Base-by-base conservation (phyloP, 495 filamentous ascomycete species). In the Penicillium soppii region DNA sequence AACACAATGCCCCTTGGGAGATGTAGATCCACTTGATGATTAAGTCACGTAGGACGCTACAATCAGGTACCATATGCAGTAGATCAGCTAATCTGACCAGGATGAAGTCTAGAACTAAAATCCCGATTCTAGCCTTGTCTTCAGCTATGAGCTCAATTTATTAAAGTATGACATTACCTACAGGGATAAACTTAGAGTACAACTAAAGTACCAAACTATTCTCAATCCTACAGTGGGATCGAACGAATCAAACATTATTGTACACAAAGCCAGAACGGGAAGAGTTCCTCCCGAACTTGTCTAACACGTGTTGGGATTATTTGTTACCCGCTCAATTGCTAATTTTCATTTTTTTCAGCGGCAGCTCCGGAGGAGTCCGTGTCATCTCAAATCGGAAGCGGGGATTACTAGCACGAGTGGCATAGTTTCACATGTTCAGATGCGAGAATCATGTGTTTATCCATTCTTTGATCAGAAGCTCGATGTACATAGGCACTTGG, bases 1-100 rank as follows among this genome's bases (percentile, higher is more conserved):
- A 26, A 26, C 13, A 36, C 29, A 23, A 16, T 47, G 29, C 44
- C 30, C 43, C 43, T 23, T 10, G 25, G 25, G 9, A 9, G 25
- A 27, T 27, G 23, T 43, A 5, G 29, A 29, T 45, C 27, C 19
- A 9, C n/a, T 27, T 3, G n/a, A 35, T n/a, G 17, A 13, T 8
- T 16, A 3, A 4, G 15, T 12, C 35, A 17, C 20, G 16, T 5
- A 36, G 21, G 7, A 21, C 41, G 41, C 23, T 43, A 30, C 2
- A 30, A 20, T 4, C 41, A 43, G 41, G 41, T 47, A 47, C 29
- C 44, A 36, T 37, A 47, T 47, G 44, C 44, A 47, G 44, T 26
- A 20, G 44, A 47, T 47, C 44, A 47, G 13, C 35, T 47, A 47
- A 33, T 47, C 15, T 9, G 30, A 46, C 38, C 17, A 13, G 13